phyloP scores from a whole-genome alignment of 2,329 filamentous ascomycete genomes.

The Colletotrichum sp. region DNA sequence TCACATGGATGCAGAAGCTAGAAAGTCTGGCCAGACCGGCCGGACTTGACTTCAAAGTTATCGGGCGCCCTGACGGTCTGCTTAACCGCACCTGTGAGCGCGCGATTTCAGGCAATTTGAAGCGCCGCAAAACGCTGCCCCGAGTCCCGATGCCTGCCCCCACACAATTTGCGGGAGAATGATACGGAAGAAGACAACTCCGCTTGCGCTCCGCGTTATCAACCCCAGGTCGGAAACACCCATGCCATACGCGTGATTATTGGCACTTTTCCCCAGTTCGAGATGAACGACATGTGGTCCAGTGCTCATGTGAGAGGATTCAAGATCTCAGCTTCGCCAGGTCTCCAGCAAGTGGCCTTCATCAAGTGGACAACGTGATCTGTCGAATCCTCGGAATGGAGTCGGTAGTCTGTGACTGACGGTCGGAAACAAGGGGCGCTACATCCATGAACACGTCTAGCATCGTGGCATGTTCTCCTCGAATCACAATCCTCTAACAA shows the following conservation, averaged over 20 bases:
- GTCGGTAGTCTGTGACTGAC: neutral
- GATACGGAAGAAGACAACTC: conserved; percentile 5
- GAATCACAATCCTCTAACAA: neutral
- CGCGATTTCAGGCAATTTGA: conserved; percentile 7
- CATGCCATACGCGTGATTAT: neutral
- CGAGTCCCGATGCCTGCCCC: conserved; percentile 9
- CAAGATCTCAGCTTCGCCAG: neutral
- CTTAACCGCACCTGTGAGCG: conserved; percentile 15
- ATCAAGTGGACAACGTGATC: neutral
- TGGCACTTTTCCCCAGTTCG: neutral
- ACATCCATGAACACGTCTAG: neutral
- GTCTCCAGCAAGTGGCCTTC: neutral
- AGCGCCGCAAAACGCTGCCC: conserved; percentile 16
- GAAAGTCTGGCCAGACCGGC: neutral
- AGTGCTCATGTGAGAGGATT: neutral
- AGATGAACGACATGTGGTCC: neutral
- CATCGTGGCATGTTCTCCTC: neutral
- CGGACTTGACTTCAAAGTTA: neutral
- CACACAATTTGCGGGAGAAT: neutral
- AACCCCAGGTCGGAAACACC: neutral
- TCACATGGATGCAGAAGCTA: conserved; percentile 1
- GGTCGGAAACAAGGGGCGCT: neutral
- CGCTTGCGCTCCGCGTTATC: conserved; percentile 5
- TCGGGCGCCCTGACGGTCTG: neutral
- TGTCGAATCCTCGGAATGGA: neutral